Percentiles rank a stretch among this genome's conserved stretches.
Evolutionary conservation across 257 asterid genomes (phyloP).

Genomic region (Solanum medicagineum): DNA sequence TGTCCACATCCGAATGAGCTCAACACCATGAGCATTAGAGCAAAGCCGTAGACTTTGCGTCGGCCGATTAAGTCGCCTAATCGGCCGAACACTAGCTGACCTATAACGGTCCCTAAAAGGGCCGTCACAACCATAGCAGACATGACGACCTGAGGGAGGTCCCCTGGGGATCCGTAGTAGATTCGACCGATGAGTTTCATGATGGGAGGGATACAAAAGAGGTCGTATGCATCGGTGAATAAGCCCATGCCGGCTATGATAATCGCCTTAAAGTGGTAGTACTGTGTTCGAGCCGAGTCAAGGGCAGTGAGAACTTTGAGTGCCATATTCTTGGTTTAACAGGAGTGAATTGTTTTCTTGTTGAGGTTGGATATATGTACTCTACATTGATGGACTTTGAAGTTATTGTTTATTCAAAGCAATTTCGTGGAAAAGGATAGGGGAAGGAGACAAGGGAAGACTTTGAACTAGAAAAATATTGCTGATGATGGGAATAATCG

Average conservation of each 20-base stretch:
- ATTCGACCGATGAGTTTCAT: constrained; percentile 35
- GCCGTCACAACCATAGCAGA: constrained; percentile 26
- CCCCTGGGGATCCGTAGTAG: not conserved
- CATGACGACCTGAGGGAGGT: constrained; percentile 12
- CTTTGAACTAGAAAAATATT: not conserved
- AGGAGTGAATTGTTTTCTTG: not conserved
- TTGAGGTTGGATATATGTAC: not conserved
- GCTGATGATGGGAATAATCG: not conserved
- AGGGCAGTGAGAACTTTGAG: constrained; percentile 36
- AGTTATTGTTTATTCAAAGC: not conserved
- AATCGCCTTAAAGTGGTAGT: constrained; percentile 46
- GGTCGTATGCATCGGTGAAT: constrained; percentile 50
- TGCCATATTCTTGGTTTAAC: constrained; percentile 19
- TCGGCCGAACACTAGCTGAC: constrained; percentile 34
- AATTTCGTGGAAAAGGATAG: not conserved
- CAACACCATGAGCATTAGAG: constrained; percentile 40
- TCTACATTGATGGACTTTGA: not conserved
- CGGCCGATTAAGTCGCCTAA: constrained; percentile 45
- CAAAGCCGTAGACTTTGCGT: constrained; percentile 35
- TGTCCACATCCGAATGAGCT: constrained; percentile 43
- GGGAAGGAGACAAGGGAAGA: not conserved
- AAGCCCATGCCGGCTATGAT: constrained; percentile 54
- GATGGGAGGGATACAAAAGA: constrained; percentile 52
- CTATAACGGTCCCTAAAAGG: constrained; percentile 40
- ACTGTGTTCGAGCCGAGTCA: constrained; percentile 45